phyloP scores from a whole-genome alignment of 2,329 filamentous ascomycete species.

The Dactylellina haptotyla region DNA sequence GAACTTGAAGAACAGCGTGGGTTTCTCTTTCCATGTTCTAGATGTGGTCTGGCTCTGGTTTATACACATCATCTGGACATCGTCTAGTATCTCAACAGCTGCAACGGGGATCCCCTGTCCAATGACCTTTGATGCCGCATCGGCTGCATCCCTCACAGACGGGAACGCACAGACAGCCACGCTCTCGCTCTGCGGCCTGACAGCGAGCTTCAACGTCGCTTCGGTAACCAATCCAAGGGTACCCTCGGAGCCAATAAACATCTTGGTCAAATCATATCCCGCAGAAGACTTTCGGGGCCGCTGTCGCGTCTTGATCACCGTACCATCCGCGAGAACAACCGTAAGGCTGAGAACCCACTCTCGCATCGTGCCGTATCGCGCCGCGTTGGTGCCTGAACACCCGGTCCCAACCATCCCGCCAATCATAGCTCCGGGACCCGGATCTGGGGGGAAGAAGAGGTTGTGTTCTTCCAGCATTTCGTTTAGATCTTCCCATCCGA shows the following conservation, averaged over 20 bases:
- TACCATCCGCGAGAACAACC: slow-evolving; percentile 80
- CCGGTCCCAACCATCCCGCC: slow-evolving; percentile 84
- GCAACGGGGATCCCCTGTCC: slow-evolving; percentile 83
- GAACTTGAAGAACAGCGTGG: slow-evolving; percentile 88
- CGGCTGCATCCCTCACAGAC: slow-evolving; percentile 74
- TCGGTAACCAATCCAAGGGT: slow-evolving; percentile 84
- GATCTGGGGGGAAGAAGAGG: slow-evolving; percentile 91
- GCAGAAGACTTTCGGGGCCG: slow-evolving; percentile 83
- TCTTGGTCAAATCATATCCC: slow-evolving; percentile 81
- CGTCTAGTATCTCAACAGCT: slow-evolving; percentile 91
- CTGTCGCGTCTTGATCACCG: slow-evolving; percentile 79
- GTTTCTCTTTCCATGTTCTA: slow-evolving; percentile 75
- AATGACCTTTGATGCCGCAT: slow-evolving; percentile 83
- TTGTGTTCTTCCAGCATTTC: slow-evolving; percentile 77
- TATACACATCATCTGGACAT: slow-evolving; percentile 82
- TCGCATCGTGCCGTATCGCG: slow-evolving; percentile 85
- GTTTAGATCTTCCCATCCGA: slow-evolving; percentile 88
- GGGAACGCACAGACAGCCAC: slow-evolving; percentile 67
- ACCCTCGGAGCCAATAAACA: slow-evolving; percentile 84
- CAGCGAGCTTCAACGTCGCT: slow-evolving; percentile 80
- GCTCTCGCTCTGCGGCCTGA: slow-evolving; percentile 78
- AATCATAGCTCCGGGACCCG: slow-evolving; percentile 90
- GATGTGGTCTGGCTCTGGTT: slow-evolving; percentile 74
- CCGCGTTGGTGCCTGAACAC: slow-evolving; percentile 77
- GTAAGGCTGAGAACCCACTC: slow-evolving; percentile 87